Evolutionary conservation across 441 rosid genomes (phyloP), one percentile per base, ranked within the genome.

Genomic region (Populus hybrid): DNA sequence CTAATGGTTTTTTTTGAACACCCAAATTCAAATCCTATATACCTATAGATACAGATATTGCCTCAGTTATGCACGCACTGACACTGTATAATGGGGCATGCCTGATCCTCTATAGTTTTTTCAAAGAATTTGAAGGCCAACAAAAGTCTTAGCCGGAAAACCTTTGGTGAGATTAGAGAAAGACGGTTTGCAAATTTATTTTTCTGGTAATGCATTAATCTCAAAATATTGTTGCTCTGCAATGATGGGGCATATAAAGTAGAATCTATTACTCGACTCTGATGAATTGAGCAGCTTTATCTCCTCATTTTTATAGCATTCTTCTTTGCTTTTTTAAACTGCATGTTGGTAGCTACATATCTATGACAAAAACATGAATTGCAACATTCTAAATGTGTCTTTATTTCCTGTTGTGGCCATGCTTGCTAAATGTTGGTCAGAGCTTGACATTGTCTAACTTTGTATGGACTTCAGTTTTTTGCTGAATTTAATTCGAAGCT

Each of bases 401-500:
- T 0, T 32, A 38, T 30, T 67, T n/a, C 24, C 46, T 35, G 30
- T 81, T 35, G 12, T 53, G 42, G 42, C 42, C 24, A 64, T 66
- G 53, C 12, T 40, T 68, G 6, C 30, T 28, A 0, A 53, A 30
- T 75, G 32, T 57, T 70, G 28, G 65, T 24, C 59, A 23, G 53
- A 71, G 73, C 26, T 75, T 46, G 64, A 72, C 71, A 12, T 50
- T 63, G 30, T 76, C 53, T 30, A 8, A 59, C 72, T 40, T 70
- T 53, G 24, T 75, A 40, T 50, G 57, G 76, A 72, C 82, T 84
- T 81, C 84, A 95, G 99, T 95, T 95, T 82, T 95, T 94, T 26
- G 88, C 88, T 23, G 99, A 90, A 66, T 94, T 89, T 78, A 92
- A 92, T 86, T 87, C 92, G 18, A 92, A 92, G 89, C 83, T 94